Evolutionary conservation across 202 grass and related monocot genomes (phyloP), one percentile per base, ranked within the genome.

Genomic region (Panicum virgatum): DNA sequence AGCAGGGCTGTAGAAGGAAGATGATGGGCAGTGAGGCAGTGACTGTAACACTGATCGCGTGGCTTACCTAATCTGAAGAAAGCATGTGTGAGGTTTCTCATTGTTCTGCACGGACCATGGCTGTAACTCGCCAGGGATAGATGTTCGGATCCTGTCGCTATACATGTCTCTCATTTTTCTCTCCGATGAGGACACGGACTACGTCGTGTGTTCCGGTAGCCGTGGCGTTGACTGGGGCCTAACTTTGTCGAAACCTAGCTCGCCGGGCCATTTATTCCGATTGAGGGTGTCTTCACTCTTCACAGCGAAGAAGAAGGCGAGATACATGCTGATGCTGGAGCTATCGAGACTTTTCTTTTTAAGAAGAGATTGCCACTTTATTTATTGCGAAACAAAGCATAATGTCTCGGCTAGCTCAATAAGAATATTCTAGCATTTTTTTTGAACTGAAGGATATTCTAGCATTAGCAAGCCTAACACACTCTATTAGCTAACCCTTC

Each of bases 71-170:
- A 23, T n/a, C 22, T 39, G 63, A 66, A n/a, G 32, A 34, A 12
- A 44, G 42, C 57, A 38, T 29, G n/a, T 0, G 70, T 6, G 23
- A 66, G 13, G 3, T 66, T 79, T 40, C 32, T 37, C 64, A 20
- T 67, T 54, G n/a, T 40, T 67, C 14, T 18, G 46, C 46, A 11
- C 39, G 46, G 45, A 39, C 19, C 11, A 37, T 47, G 60, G n/a
- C n/a, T n/a, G n/a, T n/a, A n/a, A 27, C 6, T 61, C 13, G 19
- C 4, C n/a, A 50, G 11, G 3, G 25, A 9, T 72, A n/a, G n/a
- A n/a, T n/a, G 79, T 81, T 72, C 3, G 54, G 79, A 62, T 37
- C 56, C 20, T 62, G 56, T 82, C 54, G 37, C 50, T 61, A 16
- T 67, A 62, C 44, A 7, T 69, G 52, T 3, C 13, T 71, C 46